A percentile compares a stretch with the other conserved stretches of the same genome.
These are phyloP conservation scores for Fraxinus xanthoxyloides DNA, from an alignment of 305 asterid genomes.

Conservation along the genomic window DNA sequence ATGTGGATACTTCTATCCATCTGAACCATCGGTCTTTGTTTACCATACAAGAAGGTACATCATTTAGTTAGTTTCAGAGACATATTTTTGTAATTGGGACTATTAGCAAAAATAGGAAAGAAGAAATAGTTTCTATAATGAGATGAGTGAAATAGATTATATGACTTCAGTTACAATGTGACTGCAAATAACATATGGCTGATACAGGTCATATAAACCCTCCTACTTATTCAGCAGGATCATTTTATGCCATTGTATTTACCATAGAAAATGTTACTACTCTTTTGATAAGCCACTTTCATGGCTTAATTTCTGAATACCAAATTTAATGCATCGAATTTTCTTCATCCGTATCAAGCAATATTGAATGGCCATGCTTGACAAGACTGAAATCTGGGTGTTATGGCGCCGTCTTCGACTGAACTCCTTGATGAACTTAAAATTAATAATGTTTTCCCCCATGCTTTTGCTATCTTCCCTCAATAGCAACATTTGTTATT, in stretches of 20 bases:
- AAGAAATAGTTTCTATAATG: not conserved
- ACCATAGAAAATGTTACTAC: not conserved
- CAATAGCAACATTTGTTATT: not conserved
- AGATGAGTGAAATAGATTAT: not conserved
- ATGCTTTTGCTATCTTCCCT: not conserved
- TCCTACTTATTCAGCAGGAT: not conserved
- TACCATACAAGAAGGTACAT: constrained; percentile 14
- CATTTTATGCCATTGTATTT: not conserved
- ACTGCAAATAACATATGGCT: not conserved
- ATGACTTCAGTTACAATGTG: not conserved
- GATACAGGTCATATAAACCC: not conserved
- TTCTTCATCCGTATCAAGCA: not conserved
- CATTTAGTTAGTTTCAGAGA: not conserved
- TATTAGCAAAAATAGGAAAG: not conserved
- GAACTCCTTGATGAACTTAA: not conserved
- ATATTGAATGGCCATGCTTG: not conserved
- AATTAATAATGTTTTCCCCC: not conserved
- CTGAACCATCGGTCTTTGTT: not conserved
- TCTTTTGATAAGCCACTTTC: not conserved
- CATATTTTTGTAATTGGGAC: not conserved
- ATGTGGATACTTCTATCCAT: not conserved
- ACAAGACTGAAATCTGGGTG: not conserved
- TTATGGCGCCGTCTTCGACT: not conserved
- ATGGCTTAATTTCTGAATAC: not conserved
- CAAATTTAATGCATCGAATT: not conserved